Conservation (phyloP, 2,329 filamentous ascomycete genomes). For the Emmonsia crescens region DNA sequence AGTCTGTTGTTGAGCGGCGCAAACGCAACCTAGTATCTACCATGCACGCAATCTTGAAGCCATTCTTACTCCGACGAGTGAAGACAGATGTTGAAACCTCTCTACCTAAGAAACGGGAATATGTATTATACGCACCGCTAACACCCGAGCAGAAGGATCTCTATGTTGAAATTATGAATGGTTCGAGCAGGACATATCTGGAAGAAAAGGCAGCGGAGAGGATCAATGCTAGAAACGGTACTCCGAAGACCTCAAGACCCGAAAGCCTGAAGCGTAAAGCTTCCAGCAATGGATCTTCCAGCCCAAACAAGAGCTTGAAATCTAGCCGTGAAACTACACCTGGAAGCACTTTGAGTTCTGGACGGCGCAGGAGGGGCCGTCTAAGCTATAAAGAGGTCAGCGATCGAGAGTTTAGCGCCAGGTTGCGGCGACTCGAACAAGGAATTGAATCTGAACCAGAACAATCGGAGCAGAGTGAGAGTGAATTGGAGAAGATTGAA, state of each 20-base stretch:
- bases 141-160: conserved; percentile 83
- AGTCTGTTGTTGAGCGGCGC: conserved; percentile 66
- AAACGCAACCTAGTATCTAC: conserved; percentile 72
- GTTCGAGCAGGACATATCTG: conserved; percentile 48
- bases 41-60: conserved; percentile 86
- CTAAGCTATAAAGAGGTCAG: conserved; percentile 60
- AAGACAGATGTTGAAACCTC: conserved; percentile 88
- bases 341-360: conserved; percentile 39
- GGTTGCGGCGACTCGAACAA: conserved; percentile 38
- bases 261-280: conserved; percentile 50
- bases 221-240: conserved; percentile 30
- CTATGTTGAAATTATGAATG: conserved; percentile 76
- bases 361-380: conserved; percentile 41
- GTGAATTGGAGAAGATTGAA: conserved; percentile 52
- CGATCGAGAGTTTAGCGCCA: conserved; percentile 74
- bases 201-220: conserved; percentile 41
- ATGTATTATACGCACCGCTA: conserved; percentile 87
- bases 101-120: conserved; percentile 93
- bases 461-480: conserved; percentile 30
- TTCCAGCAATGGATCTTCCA: conserved; percentile 31
- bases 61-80: conserved; percentile 73
- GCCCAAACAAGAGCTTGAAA: conserved; percentile 60
- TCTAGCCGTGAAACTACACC: conserved; percentile 69
- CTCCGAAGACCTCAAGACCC: conserved; percentile 24
- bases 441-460: conserved; percentile 49